Evolutionary conservation across 305 asterid genomes (phyloP).

Genomic region (Fraxinus paxiana): DNA sequence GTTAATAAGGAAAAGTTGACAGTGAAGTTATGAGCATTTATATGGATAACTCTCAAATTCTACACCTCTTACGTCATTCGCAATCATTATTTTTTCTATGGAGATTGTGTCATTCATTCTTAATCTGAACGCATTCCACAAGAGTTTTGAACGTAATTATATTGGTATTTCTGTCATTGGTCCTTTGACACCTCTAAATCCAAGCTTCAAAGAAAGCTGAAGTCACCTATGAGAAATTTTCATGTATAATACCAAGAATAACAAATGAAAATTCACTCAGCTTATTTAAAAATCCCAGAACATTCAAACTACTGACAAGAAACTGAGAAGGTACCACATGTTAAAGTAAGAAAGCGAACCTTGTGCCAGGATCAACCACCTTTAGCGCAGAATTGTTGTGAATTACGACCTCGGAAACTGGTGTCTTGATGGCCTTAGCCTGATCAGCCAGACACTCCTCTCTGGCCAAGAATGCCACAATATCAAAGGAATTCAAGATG

Average conservation of each 20-base stretch:
- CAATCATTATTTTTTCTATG: background rate
- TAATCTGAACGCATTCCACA: background rate
- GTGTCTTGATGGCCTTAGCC: constrained; percentile 67
- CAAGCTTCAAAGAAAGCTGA: background rate
- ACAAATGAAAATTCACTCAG: background rate
- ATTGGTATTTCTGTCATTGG: background rate
- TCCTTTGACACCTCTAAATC: background rate
- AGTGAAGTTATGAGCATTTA: background rate
- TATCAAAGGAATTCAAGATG: constrained; percentile 75
- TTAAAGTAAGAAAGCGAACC: constrained; percentile 35
- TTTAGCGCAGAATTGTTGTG: constrained; percentile 60
- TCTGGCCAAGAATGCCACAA: constrained; percentile 75
- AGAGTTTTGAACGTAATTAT: background rate
- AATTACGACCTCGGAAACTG: constrained; percentile 73
- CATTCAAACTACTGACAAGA: background rate
- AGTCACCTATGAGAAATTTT: background rate
- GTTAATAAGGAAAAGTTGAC: background rate
- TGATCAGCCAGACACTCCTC: constrained; percentile 65
- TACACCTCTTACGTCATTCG: background rate
- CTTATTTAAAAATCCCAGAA: background rate
- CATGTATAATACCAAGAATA: background rate
- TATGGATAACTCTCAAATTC: background rate
- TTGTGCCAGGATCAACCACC: constrained; percentile 91
- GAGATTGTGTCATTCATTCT: background rate
- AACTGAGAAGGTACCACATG: background rate